These are phyloP conservation scores for Pleurotus sapidus DNA, from an alignment of 768 basidiomycete genomes.

Conservation along the genomic window DNA sequence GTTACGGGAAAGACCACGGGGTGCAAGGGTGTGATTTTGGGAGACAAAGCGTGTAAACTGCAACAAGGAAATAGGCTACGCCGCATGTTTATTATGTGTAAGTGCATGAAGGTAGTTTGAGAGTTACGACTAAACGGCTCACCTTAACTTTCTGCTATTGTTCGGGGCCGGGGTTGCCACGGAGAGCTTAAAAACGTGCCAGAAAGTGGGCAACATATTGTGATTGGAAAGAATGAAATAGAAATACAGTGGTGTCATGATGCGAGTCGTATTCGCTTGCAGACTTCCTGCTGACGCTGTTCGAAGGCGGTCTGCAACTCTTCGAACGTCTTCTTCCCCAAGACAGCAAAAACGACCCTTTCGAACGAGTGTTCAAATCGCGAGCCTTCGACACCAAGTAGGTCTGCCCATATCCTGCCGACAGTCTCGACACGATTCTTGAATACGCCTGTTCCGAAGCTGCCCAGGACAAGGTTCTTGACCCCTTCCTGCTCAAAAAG, in stretches of 20 bases:
- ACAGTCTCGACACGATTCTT: constrained; percentile 57
- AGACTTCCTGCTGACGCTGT: not conserved
- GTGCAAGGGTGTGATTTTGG: too few species aligned
- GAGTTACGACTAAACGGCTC: not conserved
- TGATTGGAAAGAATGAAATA: too few species aligned
- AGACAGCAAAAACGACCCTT: constrained; percentile 64
- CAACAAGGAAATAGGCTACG: not conserved
- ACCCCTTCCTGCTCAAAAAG: constrained; percentile 63
- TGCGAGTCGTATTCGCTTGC: not conserved
- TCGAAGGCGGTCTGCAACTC: constrained; percentile 19
- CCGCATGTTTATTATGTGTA: not conserved
- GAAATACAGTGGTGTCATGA: not conserved
- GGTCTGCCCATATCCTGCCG: constrained; percentile 62
- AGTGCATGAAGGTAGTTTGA: not conserved
- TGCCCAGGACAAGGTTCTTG: constrained; percentile 62
- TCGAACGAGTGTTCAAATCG: constrained; percentile 60
- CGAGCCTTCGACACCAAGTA: constrained; percentile 45
- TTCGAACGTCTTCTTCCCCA: constrained; percentile 45
- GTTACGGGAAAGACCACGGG: too few species aligned
- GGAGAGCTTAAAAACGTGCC: not conserved
- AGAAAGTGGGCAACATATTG: too few species aligned
- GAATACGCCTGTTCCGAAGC: constrained; percentile 80
- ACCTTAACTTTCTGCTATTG: not conserved
- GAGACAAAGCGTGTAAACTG: too few species aligned
- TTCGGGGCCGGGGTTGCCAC: not conserved